Percentiles rank a stretch among this genome's conserved stretches.
phyloP scores from a whole-genome alignment of 2,329 filamentous ascomycete genomes.

The Penicillium sp. region DNA sequence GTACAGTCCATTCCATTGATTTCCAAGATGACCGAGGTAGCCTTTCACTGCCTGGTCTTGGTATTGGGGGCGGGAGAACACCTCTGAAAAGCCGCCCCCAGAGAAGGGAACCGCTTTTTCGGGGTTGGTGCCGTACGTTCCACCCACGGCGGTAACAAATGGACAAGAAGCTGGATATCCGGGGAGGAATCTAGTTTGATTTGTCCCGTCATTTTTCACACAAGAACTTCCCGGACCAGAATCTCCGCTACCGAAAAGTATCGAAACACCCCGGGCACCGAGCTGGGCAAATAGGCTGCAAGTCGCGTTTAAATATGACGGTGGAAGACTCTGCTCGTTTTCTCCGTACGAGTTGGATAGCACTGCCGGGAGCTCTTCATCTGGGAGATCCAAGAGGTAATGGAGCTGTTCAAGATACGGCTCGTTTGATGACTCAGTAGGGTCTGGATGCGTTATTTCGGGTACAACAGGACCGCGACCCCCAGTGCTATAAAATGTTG shows the following conservation, averaged over 20 bases:
- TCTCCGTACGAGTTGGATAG: slow-evolving; percentile 64
- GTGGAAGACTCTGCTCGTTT: slow-evolving; percentile 55
- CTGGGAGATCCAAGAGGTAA: slow-evolving; percentile 49
- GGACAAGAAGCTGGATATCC: slow-evolving; percentile 53
- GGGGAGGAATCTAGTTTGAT: slow-evolving; percentile 45
- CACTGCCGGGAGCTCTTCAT: slow-evolving; percentile 52
- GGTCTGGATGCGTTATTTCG: slow-evolving; percentile 37
- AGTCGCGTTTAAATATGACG: slow-evolving; percentile 51
- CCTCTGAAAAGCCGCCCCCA: slow-evolving; percentile 43
- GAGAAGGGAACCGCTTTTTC: slow-evolving; percentile 50
- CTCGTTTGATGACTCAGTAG: slow-evolving; percentile 49
- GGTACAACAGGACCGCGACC: slow-evolving; percentile 48
- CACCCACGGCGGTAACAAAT: slow-evolving; percentile 56
- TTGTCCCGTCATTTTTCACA: slow-evolving; percentile 48
- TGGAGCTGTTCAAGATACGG: slow-evolving; percentile 58
- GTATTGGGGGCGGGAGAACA: slow-evolving; percentile 42
- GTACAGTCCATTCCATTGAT: slow-evolving; percentile 40
- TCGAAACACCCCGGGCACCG: slow-evolving; percentile 56
- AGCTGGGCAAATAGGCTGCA: slow-evolving; percentile 58
- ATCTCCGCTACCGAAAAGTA: slow-evolving; percentile 60
- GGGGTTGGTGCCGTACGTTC: slow-evolving; percentile 46
- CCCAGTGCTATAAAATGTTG: slow-evolving; percentile 53
- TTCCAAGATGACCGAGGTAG: slow-evolving; percentile 39
- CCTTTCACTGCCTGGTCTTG: slow-evolving; percentile 39
- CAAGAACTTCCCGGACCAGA: slow-evolving; percentile 50